Evolutionary conservation across 441 rosid species (phyloP).

Genomic region (Mallotus japonicus): DNA sequence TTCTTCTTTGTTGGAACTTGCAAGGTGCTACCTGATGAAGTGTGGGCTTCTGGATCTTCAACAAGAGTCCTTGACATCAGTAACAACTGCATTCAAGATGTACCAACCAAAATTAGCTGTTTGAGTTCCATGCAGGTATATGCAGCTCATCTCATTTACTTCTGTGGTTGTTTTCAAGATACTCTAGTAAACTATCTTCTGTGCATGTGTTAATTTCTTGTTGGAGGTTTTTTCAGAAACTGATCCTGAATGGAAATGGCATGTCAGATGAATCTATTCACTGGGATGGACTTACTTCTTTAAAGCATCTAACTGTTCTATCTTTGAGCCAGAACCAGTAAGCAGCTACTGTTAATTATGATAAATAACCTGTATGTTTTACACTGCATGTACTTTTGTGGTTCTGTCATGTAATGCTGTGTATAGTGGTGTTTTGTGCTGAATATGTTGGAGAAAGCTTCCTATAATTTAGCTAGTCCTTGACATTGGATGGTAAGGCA

Average conservation of each 20-base stretch:
- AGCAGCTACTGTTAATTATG: slow-evolving; percentile 27
- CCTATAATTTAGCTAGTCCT: neutral
- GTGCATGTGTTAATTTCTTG: neutral
- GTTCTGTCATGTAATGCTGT: neutral
- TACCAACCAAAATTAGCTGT: slow-evolving; percentile 51
- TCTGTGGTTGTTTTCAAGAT: slow-evolving; percentile 20
- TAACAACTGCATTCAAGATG: slow-evolving; percentile 51
- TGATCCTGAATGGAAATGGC: slow-evolving; percentile 60
- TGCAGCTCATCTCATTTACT: slow-evolving; percentile 8
- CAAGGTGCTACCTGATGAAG: slow-evolving; percentile 79
- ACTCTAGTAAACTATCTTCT: neutral
- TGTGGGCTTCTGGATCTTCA: slow-evolving; percentile 63
- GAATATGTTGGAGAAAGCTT: neutral
- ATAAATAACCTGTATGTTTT: neutral
- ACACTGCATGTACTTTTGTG: neutral
- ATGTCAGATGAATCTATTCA: slow-evolving; percentile 56
- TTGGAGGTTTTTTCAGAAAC: slow-evolving; percentile 47
- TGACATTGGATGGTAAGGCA: neutral
- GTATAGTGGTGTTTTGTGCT: neutral
- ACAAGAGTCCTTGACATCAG: slow-evolving; percentile 63
- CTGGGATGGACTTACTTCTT: slow-evolving; percentile 61
- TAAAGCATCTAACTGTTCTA: slow-evolving; percentile 53
- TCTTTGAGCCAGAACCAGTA: slow-evolving; percentile 67
- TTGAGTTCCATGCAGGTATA: slow-evolving; percentile 57
- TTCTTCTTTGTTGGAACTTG: slow-evolving; percentile 25